Conservation (phyloP, 1,139 yeast genomes). For the Spathaspora jeffriesii region DNA sequence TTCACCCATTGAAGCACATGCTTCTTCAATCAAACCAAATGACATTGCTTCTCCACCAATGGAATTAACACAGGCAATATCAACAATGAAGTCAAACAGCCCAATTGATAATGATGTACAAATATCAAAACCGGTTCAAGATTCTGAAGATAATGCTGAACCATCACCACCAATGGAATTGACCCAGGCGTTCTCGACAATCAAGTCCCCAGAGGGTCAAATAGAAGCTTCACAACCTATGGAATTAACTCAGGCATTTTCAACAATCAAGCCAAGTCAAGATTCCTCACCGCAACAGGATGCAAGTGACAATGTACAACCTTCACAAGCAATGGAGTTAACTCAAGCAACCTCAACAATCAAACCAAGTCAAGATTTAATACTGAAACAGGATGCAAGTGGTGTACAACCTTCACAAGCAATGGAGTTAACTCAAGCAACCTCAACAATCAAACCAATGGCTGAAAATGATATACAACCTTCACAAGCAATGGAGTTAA, state of each 20-base stretch:
- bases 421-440: constrained; percentile 15
- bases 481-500: not conserved
- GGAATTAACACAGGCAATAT: constrained; percentile 4
- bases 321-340: constrained; percentile 14
- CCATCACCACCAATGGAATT: constrained; percentile 1
- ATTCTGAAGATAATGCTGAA: not conserved
- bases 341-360: constrained; percentile 10
- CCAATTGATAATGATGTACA: too few species aligned
- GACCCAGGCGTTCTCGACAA: constrained; percentile 1
- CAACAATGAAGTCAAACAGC: not conserved
- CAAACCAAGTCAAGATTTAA: not conserved
- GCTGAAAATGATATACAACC: not conserved
- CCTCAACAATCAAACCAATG: not conserved
- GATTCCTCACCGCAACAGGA: too few species aligned
- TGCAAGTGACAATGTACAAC: too few species aligned
- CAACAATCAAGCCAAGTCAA: not conserved
- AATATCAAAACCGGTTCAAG: too few species aligned
- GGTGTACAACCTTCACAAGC: constrained; percentile 9
- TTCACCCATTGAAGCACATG: constrained; percentile 12
- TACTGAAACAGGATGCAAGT: too few species aligned
- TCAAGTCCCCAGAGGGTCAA: not conserved
- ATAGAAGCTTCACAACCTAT: not conserved
- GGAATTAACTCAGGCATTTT: constrained; percentile 3
- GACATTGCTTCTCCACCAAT: not conserved
- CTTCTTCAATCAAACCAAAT: not conserved